These are phyloP conservation scores for Bolboschoenoplectus hybrid DNA, from an alignment of 202 grass and related monocot genomes.

Conservation along the genomic window DNA sequence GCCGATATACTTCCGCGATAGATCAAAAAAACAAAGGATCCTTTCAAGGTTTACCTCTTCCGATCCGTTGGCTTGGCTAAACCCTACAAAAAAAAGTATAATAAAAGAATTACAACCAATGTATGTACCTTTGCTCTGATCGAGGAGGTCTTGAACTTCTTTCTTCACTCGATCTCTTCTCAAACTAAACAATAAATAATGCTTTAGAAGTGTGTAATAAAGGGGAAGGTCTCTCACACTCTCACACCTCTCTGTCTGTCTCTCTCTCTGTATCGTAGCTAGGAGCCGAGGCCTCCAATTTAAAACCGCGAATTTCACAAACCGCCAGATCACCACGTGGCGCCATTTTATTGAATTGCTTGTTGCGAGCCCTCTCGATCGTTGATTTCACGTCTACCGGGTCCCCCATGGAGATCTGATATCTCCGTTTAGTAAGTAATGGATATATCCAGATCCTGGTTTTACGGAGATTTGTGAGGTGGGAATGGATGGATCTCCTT, in stretches of 20 bases:
- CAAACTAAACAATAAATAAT: background rate
- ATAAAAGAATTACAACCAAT: background rate
- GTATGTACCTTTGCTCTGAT: conserved; percentile 32
- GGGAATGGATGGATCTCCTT: background rate
- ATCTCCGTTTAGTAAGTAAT: background rate
- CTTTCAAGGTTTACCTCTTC: background rate
- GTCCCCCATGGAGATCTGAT: background rate
- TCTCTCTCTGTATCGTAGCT: background rate
- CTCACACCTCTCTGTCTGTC: background rate
- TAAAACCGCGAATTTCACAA: conserved; percentile 31
- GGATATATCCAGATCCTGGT: background rate
- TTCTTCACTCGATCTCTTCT: conserved; percentile 16
- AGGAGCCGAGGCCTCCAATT: background rate
- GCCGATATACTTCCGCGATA: background rate
- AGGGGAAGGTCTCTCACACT: conserved; percentile 4
- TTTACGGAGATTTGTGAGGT: background rate
- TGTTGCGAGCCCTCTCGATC: conserved; percentile 1
- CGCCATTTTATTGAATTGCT: background rate
- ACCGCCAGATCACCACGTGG: conserved; percentile 33
- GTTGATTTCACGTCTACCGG: background rate
- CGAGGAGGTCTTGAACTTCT: background rate
- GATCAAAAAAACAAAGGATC: background rate
- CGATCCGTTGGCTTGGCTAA: conserved; percentile 6
- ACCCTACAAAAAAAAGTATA: background rate
- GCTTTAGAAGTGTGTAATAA: background rate